Conservation (phyloP, 352 stramenopile genomes). For the Thalassiosira sp. region DNA sequence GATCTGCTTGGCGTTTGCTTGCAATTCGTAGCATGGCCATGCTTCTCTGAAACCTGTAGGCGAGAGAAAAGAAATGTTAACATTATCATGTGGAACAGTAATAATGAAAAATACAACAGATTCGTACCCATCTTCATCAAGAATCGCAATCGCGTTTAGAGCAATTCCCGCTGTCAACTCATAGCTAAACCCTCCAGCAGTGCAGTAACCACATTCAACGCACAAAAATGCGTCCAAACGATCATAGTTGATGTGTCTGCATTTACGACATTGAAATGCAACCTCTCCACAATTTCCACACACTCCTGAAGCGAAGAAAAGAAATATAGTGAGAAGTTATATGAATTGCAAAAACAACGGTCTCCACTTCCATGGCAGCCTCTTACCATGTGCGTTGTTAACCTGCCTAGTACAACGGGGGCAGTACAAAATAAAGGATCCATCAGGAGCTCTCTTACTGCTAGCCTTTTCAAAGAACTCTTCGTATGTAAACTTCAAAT, state of each 20-base stretch:
- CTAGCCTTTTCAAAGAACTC: constrained; percentile 82
- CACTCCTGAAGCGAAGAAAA: constrained; percentile 62
- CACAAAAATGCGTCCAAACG: constrained; percentile 87
- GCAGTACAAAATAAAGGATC: constrained; percentile 81
- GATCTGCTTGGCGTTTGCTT: constrained; percentile 62
- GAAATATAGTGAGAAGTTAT: constrained; percentile 1
- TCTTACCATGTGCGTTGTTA: constrained; percentile 83
- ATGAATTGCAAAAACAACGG: constrained; percentile 6
- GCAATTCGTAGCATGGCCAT: constrained; percentile 64
- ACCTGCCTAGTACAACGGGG: constrained; percentile 85
- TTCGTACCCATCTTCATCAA: constrained; percentile 67
- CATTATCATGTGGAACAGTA: constrained; percentile 76
- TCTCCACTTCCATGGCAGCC: background rate
- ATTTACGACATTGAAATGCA: constrained; percentile 86
- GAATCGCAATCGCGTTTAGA: constrained; percentile 80
- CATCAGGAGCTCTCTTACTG: constrained; percentile 60
- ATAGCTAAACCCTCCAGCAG: constrained; percentile 83
- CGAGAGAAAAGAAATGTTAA: constrained; percentile 15
- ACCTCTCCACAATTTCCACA: constrained; percentile 88
- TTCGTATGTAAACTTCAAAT: constrained; percentile 80
- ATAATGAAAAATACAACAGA: too few relatives aligned
- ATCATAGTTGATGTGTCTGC: constrained; percentile 87
- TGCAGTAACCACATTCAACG: constrained; percentile 88
- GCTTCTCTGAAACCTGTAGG: constrained; percentile 50
- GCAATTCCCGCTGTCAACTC: constrained; percentile 74